Base-by-base conservation (phyloP, 306 rosid species). In the Glycyrrhiza uralensis region DNA sequence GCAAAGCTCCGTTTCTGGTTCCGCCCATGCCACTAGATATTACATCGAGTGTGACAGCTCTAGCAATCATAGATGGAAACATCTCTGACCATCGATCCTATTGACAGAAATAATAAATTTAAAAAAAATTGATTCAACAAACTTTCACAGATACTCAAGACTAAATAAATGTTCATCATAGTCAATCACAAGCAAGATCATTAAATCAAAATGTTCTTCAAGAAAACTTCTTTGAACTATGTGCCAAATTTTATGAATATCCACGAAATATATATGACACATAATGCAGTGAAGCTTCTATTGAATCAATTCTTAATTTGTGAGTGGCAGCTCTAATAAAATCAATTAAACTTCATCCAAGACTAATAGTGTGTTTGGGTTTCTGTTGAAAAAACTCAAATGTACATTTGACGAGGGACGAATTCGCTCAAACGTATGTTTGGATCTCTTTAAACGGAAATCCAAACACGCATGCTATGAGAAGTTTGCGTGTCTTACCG, bases 51-150 rank as follows among this genome's bases (percentile, higher is more conserved):
- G 85, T 83, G 18, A 79, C 47, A 38, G 90, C 92, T 77, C 85
- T 72, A 75, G 97, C 86, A 39, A 94, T 77, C 69, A 82, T 29
- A 45, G 82, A 75, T n/a, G 90, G 85, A 66, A 94, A 94, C 90
- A 89, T 86, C 73, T 86, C 92, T 0, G 66, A 41, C 98, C 98
- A 94, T 4, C 88, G 97, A 68, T 81, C 87, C 98, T 94, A 24
- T 65, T 45, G 32, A 46, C 38, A 79, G 0, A 54, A 46, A 71
- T 61, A 56, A 62, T 35, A 23, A 79, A 76, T 56, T 32, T 55
- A 47, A 63, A 41, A 49, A 64, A 41, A n/a, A n/a, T n/a, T 14
- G 19, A 58, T 7, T 23, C 9, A 18, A 19, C 32, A 47, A 79
- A 29, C 3, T 24, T 65, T 66, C 7, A 5, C 13, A 12, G 2